These are phyloP conservation scores for Halenospora varia DNA, from an alignment of 495 filamentous ascomycete species.

Conservation along the genomic window DNA sequence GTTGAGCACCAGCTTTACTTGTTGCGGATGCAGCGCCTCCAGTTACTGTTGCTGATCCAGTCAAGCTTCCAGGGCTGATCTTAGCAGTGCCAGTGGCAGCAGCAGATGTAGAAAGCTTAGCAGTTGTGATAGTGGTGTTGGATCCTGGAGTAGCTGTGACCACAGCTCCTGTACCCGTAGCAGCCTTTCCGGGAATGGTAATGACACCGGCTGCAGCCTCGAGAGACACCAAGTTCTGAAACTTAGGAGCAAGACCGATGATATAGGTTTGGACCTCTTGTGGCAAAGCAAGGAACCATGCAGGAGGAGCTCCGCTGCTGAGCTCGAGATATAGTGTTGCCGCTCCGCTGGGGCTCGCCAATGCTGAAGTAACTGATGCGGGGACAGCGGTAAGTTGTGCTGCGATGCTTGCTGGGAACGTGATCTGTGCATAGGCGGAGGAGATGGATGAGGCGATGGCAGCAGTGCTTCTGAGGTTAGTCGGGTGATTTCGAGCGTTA, in stretches of 20 bases:
- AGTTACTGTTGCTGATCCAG: not conserved
- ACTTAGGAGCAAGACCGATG: too few relatives aligned
- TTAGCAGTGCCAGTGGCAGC: not conserved
- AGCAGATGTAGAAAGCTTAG: not conserved
- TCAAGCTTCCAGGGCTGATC: not conserved
- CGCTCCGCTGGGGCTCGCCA: not conserved
- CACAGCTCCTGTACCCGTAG: too few relatives aligned
- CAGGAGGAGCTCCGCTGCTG: not conserved
- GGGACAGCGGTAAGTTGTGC: constrained; percentile 6
- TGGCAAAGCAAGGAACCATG: constrained; percentile 10
- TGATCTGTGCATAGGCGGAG: not conserved
- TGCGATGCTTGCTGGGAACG: not conserved
- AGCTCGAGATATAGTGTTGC: not conserved
- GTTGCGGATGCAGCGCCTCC: not conserved
- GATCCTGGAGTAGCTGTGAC: too few relatives aligned
- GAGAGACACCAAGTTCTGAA: too few relatives aligned
- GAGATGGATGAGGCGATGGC: constrained; percentile 1
- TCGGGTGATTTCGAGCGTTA: not conserved
- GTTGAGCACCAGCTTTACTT: constrained; percentile 3
- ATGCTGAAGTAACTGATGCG: not conserved
- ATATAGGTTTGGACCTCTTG: too few relatives aligned
- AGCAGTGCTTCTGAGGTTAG: not conserved
- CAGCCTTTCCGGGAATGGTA: too few relatives aligned
- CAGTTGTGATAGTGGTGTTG: too few relatives aligned
- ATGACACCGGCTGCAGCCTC: too few relatives aligned